Conservation (phyloP, 1,284 basidiomycete genomes). For the Volvariella surrecta region DNA sequence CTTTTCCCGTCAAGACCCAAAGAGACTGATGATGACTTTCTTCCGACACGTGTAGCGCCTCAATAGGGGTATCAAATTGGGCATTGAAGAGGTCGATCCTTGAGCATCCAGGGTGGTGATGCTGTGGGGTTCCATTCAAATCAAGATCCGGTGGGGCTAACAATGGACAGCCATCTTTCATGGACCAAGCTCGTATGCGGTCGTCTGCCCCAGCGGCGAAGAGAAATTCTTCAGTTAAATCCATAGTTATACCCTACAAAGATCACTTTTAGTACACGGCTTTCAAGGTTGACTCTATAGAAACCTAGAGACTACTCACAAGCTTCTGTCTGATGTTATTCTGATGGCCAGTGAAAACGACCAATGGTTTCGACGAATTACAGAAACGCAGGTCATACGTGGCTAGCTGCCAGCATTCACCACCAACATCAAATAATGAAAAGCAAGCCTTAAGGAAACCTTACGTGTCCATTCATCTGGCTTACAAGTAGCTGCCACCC, state of each 20-base stretch:
- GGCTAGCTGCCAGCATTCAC: conserved; percentile 36
- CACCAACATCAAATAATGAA: conserved; percentile 5
- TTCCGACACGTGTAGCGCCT: conserved; percentile 35
- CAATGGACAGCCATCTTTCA: conserved; percentile 42
- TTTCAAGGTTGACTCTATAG: background rate
- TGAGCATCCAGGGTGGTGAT: conserved; percentile 2
- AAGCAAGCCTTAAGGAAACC: conserved; percentile 13
- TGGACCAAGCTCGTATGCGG: conserved; percentile 57
- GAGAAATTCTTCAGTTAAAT: conserved; percentile 53
- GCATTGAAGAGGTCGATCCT: conserved; percentile 23
- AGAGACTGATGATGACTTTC: conserved; percentile 28
- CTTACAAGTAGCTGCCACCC: conserved; percentile 48
- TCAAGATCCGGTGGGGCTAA: conserved; percentile 10
- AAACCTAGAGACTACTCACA: conserved; percentile 26
- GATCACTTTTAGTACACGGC: background rate
- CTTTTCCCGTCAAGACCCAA: conserved; percentile 32
- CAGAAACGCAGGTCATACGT: conserved; percentile 56
- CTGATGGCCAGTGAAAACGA: conserved; percentile 44
- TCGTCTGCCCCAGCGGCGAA: conserved; percentile 67
- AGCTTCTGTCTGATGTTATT: conserved; percentile 42
- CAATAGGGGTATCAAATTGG: conserved; percentile 28
- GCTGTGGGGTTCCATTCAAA: conserved; percentile 1
- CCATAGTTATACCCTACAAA: conserved; percentile 48
- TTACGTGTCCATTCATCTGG: conserved; percentile 52
- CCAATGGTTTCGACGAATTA: conserved; percentile 29